Evolutionary conservation across 2,329 filamentous ascomycete genomes (phyloP).

Genomic region (Orbilia blumenaviensis): DNA sequence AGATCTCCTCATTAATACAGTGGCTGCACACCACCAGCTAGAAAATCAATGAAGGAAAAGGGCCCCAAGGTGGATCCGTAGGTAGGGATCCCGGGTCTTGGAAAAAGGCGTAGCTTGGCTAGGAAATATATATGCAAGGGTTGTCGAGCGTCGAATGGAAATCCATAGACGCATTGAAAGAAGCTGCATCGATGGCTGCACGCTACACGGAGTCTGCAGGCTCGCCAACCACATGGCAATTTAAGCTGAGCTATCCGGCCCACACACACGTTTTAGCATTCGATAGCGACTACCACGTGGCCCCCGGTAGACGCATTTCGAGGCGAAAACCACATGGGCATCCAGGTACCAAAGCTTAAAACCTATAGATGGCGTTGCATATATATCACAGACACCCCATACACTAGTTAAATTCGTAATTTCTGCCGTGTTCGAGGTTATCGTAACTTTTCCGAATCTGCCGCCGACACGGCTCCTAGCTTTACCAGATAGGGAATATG

Average conservation of each 20-base stretch:
- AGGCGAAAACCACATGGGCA: conserved; percentile 27
- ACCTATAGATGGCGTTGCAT: conserved; percentile 33
- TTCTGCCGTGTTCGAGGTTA: conserved; percentile 22
- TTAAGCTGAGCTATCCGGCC: conserved; percentile 24
- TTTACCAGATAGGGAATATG: conserved; percentile 25
- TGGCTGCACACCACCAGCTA: conserved; percentile 1
- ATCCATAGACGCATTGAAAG: conserved; percentile 28
- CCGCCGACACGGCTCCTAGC: conserved; percentile 27
- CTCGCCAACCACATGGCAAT: conserved; percentile 50
- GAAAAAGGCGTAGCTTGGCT: conserved; percentile 18
- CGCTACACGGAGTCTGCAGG: conserved; percentile 31
- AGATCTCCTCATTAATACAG: conserved; percentile 1
- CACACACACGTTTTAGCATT: conserved; percentile 28
- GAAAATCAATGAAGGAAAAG: not conserved
- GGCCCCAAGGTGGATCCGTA: conserved; percentile 17
- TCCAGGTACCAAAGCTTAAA: conserved; percentile 27
- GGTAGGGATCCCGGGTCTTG: conserved; percentile 38
- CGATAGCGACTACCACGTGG: conserved; percentile 35
- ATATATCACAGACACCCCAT: conserved; percentile 9
- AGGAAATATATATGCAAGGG: conserved; percentile 20
- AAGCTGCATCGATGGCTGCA: conserved; percentile 33
- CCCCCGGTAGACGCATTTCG: conserved; percentile 18
- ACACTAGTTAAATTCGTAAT: conserved; percentile 29
- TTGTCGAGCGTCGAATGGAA: not conserved
- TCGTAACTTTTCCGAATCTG: conserved; percentile 9